Evolutionary conservation across 192 early-diverging fungal genomes (phyloP), one percentile per base, ranked within the genome.

Genomic region (Entophlyctis luteolus): DNA sequence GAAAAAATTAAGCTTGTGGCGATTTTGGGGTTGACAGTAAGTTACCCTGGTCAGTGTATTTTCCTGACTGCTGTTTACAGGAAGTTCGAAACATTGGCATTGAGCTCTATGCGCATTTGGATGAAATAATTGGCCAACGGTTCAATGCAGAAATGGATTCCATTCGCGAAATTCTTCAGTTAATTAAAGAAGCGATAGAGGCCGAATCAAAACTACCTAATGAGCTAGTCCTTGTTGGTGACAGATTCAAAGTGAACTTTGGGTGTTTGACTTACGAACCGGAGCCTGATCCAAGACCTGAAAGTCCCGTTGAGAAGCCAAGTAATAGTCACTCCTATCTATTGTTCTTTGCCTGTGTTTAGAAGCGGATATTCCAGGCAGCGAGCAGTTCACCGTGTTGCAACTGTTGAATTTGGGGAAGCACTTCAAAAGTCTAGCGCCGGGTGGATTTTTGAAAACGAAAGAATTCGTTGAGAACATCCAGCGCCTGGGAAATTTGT

Each of bases 101-200:
- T 33, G 84, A 86, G 37, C 74, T 77, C 0, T 86, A 85, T 65
- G 54, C 63, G 22, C 73, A 72, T 20, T 68, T 86, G 12, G 85
- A 86, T 52, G 85, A 86, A 47, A 83, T 80, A 74, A 80, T 86
- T 52, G 67, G 67, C 5, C 12, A 48, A 2, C 37, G 81, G 4
- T 86, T 79, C 74, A 65, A 70, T 32, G 67, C 71, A 32, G 85
- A 86, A 72, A 86, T 86, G 72, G 82, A 86, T 25, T 77, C 81
- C 6, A 78, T 83, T 36, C 73, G 74, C 20, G 82, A 86, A 25
- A 37, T 86, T 67, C 22, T 78, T 28, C 54, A 48, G 25, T 54
- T 84, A 2, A 77, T 86, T 54, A 86, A 86, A 63, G 82, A 86
- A 59, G 85, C 84, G 3, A 76, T 86, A 34, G 85, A 86, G 67